Evolutionary conservation across 495 filamentous ascomycete genomes (phyloP), one percentile per base, ranked within the genome.

Genomic region (Aeminium ludgeri): DNA sequence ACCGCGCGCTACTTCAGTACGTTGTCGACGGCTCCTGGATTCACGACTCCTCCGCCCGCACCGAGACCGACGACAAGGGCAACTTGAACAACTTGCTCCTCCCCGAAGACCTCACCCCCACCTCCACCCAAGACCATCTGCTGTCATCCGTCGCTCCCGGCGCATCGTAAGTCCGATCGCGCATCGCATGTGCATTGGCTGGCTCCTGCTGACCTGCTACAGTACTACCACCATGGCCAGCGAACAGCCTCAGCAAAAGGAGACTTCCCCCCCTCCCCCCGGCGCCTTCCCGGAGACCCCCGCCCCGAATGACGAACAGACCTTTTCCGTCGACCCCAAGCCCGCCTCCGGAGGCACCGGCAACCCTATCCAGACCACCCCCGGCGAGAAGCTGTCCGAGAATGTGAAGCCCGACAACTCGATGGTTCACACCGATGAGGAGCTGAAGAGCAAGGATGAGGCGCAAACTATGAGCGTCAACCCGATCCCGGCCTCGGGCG

Each of bases 31-130:
- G 74, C 32, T 69, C 64, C 44, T 97, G 89, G 89, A 74, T 70
- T 17, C 81, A 75, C 47, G 81, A 94, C 56, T 74, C 73, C 50
- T 70, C 73, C 37, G 76, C 73, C 17, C 81, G 81, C 20, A 72
- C 80, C 59, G 84, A 92, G 61, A 69, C 66, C 45, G 89, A 93
- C 67, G 67, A 67, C 34, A 60, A 70, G 37, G 73, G 77, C 45
- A 89, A 85, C 67, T 65, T 81, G 41, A 95, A 95, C 66, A 95
- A 94, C 73, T 67, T 95, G 38, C 68, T 97, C 23, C 67, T 72
- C 10, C 74, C 80, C 12, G 70, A 84, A 43, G 69, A 82, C 48
- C 78, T 93, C 41, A 59, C 65, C 19, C 41, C 41, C 3, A 40
- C 49, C 15, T 43, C 54, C 6, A n/a, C n/a, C n/a, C n/a, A n/a